Conservation (phyloP, 768 basidiomycete genomes). For the Panaeolus papilionaceus region DNA sequence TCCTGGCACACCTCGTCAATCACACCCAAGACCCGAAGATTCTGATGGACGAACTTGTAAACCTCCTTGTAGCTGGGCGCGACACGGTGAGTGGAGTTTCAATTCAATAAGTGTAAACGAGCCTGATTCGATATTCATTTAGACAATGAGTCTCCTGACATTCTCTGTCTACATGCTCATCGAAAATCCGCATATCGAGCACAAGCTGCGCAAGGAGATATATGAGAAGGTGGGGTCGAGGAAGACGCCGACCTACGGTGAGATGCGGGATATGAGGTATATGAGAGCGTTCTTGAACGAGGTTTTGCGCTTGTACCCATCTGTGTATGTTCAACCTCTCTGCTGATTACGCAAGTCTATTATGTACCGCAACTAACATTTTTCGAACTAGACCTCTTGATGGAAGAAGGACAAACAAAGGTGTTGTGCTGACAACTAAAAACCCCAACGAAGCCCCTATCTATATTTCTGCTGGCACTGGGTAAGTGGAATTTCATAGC, state of each 20-base stretch:
- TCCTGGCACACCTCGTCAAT: conserved; percentile 57
- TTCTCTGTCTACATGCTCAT: conserved; percentile 52
- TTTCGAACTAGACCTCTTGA: conserved; percentile 46
- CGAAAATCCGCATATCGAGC: conserved; percentile 46
- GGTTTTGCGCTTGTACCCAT: conserved; percentile 48
- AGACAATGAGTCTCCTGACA: conserved; percentile 49
- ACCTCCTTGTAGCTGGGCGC: conserved; percentile 61
- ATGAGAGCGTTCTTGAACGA: conserved; percentile 45
- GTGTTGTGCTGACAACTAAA: conserved; percentile 50
- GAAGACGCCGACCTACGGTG: conserved; percentile 46
- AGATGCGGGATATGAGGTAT: conserved; percentile 54
- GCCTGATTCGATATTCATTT: background rate
- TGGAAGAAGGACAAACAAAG: conserved; percentile 48
- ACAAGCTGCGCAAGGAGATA: conserved; percentile 48
- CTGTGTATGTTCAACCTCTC: conserved; percentile 36
- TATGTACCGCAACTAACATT: background rate
- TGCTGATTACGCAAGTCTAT: background rate
- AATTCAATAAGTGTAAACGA: background rate
- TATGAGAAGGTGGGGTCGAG: conserved; percentile 42
- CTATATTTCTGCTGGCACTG: conserved; percentile 55
- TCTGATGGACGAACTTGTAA: conserved; percentile 56
- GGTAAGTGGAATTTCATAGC: conserved; percentile 35
- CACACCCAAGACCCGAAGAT: conserved; percentile 48
- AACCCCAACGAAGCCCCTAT: conserved; percentile 50
- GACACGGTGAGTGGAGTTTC: conserved; percentile 49